These are phyloP conservation scores for Moesziomyces antarcticus DNA, from an alignment of 1,284 basidiomycete genomes.

Conservation along the genomic window DNA sequence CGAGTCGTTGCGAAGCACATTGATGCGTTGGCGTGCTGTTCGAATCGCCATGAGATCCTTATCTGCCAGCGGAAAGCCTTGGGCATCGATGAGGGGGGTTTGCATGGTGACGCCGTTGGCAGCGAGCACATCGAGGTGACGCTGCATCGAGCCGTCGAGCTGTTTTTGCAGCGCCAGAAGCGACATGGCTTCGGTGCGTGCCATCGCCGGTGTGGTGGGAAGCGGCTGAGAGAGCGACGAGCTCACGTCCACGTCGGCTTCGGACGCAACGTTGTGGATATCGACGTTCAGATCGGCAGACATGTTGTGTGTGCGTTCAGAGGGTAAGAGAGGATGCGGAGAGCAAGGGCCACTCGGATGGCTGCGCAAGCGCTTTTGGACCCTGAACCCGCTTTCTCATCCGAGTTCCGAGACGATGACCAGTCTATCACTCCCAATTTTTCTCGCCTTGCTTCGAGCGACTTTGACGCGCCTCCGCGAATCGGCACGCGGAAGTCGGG, in stretches of 20 bases:
- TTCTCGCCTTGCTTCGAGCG: too few relatives aligned
- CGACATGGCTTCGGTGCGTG: conserved; percentile 33
- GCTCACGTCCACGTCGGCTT: conserved; percentile 26
- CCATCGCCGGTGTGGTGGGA: conserved; percentile 18
- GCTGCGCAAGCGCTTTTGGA: conserved; percentile 1
- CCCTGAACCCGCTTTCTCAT: too few relatives aligned
- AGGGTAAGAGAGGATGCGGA: too few relatives aligned
- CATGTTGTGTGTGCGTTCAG: conserved; percentile 2
- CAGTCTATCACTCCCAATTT: too few relatives aligned
- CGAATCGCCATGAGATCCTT: conserved; percentile 56
- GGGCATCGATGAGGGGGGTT: conserved; percentile 45
- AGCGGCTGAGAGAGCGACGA: conserved; percentile 22
- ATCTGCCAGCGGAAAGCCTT: conserved; percentile 55
- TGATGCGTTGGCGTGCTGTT: conserved; percentile 46
- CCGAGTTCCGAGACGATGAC: too few relatives aligned
- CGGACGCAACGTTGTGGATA: conserved; percentile 20
- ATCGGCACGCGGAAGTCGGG: too few relatives aligned
- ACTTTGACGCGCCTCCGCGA: too few relatives aligned
- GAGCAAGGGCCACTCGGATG: too few relatives aligned
- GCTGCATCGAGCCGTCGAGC: conserved; percentile 38
- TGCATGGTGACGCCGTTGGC: conserved; percentile 44
- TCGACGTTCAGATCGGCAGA: conserved; percentile 35
- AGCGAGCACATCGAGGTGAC: conserved; percentile 26
- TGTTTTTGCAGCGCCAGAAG: conserved; percentile 34
- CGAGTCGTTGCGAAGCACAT: conserved; percentile 51